Conservation (phyloP, 495 filamentous ascomycete species). For the Clohesyomyces aquaticus region DNA sequence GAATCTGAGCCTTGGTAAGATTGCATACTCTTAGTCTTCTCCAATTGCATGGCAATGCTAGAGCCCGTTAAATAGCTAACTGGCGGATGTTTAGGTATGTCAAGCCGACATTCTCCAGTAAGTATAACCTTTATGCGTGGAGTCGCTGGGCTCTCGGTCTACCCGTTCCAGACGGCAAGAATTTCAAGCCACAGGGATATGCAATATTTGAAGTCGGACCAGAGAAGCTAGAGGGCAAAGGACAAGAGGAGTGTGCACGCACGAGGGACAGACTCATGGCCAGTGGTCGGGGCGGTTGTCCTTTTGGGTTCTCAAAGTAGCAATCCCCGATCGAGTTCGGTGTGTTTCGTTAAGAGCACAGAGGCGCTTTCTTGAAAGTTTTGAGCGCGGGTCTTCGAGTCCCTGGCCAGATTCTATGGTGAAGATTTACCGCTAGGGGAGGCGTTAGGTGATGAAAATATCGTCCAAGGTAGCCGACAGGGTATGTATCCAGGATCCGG, state of each 20-base stretch:
- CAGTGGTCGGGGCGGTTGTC: constrained; percentile 57
- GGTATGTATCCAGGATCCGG: no score
- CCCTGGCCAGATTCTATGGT: no score
- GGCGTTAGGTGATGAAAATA: no score
- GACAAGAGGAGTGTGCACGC: constrained; percentile 53
- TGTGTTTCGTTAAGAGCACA: no score
- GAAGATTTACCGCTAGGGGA: no score
- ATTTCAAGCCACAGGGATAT: constrained; percentile 64
- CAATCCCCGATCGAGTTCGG: no score
- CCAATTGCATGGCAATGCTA: no score
- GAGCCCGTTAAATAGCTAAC: no score
- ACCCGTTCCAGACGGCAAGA: constrained; percentile 63
- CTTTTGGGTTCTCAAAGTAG: constrained; percentile 48
- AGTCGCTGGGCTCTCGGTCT: constrained; percentile 57
- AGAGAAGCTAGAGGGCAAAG: constrained; percentile 59
- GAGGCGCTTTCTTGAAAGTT: no score
- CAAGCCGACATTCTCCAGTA: constrained; percentile 62
- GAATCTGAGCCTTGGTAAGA: constrained; percentile 43
- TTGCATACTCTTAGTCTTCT: neutral
- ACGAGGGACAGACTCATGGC: constrained; percentile 47
- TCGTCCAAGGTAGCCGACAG: no score
- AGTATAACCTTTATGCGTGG: constrained; percentile 62
- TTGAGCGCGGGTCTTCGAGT: no score
- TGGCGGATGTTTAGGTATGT: constrained; percentile 50
- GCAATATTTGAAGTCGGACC: constrained; percentile 63